Base-by-base conservation (phyloP, 352 stramenopile genomes). In the Phytophthora tubulina region DNA sequence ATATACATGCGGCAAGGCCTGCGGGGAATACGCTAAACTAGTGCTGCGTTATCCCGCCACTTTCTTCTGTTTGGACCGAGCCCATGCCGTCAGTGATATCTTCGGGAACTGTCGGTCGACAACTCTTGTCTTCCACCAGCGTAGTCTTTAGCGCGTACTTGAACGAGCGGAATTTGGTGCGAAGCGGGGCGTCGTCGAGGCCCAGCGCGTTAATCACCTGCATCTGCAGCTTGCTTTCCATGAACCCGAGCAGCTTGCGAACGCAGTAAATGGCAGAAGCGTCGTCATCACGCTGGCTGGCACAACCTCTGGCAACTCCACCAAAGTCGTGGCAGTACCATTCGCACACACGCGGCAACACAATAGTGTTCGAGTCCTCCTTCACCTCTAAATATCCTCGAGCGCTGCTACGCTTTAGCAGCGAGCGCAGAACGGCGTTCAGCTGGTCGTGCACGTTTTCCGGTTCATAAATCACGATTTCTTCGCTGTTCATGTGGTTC, bases 321-420 rank as follows among this genome's bases (percentile, higher is more conserved):
- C 64, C 38, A 59, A 90, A 95, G 70, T 96, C 89, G 35, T 80
- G 66, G 3, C 80, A 75, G 62, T 94, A 94, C 85, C 86, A 93
- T 52, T 94, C 85, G 53, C 81, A 96, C 11, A 95, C 70, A 36
- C 81, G 82, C 30, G 89, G 89, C 38, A 96, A 66, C 3, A 78
- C 46, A 3, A 95, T 71, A 3, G 59, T 73, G 30, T 76, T 79
- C 17, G 65, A 67, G 17, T 70, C 55, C 64, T 78, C 58, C 13
- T 70, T 72, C 56, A 84, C 57, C 52, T 76, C 52, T 48, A 81
- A 63, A 52, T 66, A 32, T 1, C 74, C 70, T 73, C 72, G 65
- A 48, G 52, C 61, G 30, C 52, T 68, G 21, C 65, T 76, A 15
- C 65, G 66, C 11, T 44, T 65, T 6, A 89, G 58, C 0, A 69